Conservation (phyloP, 768 basidiomycete genomes). For the Serendipita sp. region DNA sequence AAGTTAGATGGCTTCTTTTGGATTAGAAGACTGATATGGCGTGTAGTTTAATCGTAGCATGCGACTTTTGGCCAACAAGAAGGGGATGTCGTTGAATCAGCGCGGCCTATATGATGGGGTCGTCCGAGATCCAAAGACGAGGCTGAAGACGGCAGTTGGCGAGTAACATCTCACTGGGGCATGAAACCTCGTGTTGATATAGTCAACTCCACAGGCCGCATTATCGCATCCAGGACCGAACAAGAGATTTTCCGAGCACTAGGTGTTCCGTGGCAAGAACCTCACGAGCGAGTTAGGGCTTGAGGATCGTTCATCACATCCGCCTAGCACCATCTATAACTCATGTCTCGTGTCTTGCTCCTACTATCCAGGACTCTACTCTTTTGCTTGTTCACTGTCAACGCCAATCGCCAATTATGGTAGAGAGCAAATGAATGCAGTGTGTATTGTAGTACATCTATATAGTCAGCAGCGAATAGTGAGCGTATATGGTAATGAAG, state of each 20-base stretch:
- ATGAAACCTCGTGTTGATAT: neutral
- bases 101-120: constrained; percentile 61
- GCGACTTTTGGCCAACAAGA: constrained; percentile 61
- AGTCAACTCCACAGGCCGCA: constrained; percentile 27
- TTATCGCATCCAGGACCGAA: constrained; percentile 73
- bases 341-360: no score
- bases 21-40: neutral
- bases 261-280: constrained; percentile 67
- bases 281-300: constrained; percentile 49
- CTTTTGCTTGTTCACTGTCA: no score
- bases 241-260: constrained; percentile 70
- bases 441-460: no score
- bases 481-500: neutral
- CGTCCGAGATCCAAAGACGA: constrained; percentile 45
- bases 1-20: constrained; percentile 16
- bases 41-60: constrained; percentile 78
- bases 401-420: no score
- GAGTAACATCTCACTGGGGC: constrained; percentile 9
- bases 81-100: constrained; percentile 80
- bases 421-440: no score
- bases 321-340: no score
- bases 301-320: constrained; percentile 8
- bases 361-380: no score
- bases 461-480: neutral
- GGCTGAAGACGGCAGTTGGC: constrained; percentile 47